Evolutionary conservation across 2,329 filamentous ascomycete genomes (phyloP).

Genomic region (Cercospora canescens): DNA sequence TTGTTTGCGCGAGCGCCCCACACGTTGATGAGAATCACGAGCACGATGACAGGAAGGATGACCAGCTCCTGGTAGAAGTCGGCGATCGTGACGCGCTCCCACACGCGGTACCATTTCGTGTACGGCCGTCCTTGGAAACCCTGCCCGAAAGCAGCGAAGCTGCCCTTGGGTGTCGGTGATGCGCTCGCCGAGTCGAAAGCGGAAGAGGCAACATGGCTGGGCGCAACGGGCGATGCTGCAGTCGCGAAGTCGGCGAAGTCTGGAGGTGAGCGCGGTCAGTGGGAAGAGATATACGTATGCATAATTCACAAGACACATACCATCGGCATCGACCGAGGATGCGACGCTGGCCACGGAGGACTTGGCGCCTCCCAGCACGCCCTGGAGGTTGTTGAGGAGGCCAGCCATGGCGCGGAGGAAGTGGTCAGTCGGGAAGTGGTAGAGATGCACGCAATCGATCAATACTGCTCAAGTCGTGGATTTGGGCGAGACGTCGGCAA

Average conservation of each 20-base stretch:
- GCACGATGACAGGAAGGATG: conserved; percentile 71
- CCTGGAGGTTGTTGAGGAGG: conserved; percentile 67
- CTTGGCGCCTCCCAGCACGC: conserved; percentile 69
- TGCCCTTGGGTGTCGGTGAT: conserved; percentile 26
- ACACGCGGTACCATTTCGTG: conserved; percentile 95
- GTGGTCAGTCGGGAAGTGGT: background rate
- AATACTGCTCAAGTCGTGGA: background rate
- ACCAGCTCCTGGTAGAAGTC: conserved; percentile 89
- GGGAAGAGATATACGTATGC: background rate
- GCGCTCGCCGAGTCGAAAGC: conserved; percentile 47
- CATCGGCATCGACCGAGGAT: conserved; percentile 36
- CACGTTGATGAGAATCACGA: conserved; percentile 77
- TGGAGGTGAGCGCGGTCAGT: conserved; percentile 40
- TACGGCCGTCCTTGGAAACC: conserved; percentile 61
- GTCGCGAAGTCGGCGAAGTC: conserved; percentile 94
- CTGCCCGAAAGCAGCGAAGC: conserved; percentile 37
- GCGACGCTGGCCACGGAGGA: conserved; percentile 45
- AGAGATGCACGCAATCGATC: background rate
- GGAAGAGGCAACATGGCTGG: conserved; percentile 52
- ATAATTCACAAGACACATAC: conserved; percentile 1
- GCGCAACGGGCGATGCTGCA: conserved; percentile 64
- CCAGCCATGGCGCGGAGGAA: conserved; percentile 43
- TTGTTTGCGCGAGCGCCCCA: conserved; percentile 80
- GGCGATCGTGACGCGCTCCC: conserved; percentile 79
- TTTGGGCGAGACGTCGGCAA: background rate